Percentiles rank a stretch among this genome's conserved stretches.
Evolutionary conservation across 345 rosid genomes (phyloP).

Genomic region (Sonneratia alba): DNA sequence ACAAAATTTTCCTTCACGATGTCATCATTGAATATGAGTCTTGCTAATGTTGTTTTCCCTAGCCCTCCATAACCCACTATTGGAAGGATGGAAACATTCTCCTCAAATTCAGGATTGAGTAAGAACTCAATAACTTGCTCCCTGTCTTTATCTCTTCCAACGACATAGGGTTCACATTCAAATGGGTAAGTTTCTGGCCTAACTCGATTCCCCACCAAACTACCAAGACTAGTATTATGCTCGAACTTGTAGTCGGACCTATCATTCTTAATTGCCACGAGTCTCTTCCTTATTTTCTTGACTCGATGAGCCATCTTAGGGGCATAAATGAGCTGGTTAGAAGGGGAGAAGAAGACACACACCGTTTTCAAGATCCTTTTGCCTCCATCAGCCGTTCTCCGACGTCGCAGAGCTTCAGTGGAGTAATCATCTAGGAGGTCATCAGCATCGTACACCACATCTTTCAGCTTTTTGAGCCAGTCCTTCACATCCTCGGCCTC

Average conservation of each 20-base stretch:
- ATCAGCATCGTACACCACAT: constrained; percentile 23
- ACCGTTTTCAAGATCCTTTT: not conserved
- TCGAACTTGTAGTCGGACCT: too few relatives aligned
- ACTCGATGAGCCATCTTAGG: constrained; percentile 1
- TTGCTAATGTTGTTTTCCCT: constrained; percentile 17
- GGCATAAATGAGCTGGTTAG: constrained; percentile 2
- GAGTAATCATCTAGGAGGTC: constrained; percentile 25
- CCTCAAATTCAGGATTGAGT: not conserved
- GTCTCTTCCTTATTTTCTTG: not conserved
- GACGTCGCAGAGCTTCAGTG: constrained; percentile 1
- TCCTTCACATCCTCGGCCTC: constrained; percentile 6
- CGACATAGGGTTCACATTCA: not conserved
- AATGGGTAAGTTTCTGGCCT: not conserved
- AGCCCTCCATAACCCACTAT: constrained; percentile 19
- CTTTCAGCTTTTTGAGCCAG: constrained; percentile 25
- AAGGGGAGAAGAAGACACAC: constrained; percentile 6
- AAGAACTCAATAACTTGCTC: not conserved
- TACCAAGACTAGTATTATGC: not conserved
- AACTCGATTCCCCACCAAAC: not conserved
- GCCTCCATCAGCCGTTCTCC: not conserved
- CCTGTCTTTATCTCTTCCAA: constrained; percentile 3
- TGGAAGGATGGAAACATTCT: constrained; percentile 7
- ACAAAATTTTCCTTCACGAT: not conserved
- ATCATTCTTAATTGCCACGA: not conserved
- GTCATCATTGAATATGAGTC: constrained; percentile 5